Base-by-base conservation (phyloP, 495 filamentous ascomycete genomes). In the Chaetomidium leptoderma region DNA sequence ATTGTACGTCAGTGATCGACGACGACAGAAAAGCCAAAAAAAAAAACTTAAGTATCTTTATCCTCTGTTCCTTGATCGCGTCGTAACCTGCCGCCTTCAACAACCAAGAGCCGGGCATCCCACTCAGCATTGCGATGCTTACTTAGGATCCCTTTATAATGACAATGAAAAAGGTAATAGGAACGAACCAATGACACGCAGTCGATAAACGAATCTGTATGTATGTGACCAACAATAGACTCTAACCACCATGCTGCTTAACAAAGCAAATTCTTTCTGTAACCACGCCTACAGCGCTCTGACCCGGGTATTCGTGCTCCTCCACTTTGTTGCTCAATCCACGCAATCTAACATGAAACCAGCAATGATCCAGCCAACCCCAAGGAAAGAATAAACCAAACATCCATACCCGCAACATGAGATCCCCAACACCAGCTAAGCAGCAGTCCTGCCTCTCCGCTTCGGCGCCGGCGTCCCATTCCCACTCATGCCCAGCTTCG, bases 391-490 rank as follows among this genome's bases (percentile, higher is more conserved):
- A 47, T 37, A 16, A 10, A n/a, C 37, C 39, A 3, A 35, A n/a
- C 52, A 45, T 8, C 19, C 19, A 1, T 3, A 19, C 11, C 35
- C 21, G 29, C 4, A 4, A 56, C 5, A 19, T n/a, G 3, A 13
- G 16, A 19, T 55, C 30, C n/a, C n/a, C n/a, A n/a, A n/a, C n/a
- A n/a, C n/a, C n/a, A n/a, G n/a, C n/a, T n/a, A 57, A 27, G 39
- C 44, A 17, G 54, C 62, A 8, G 40, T 26, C 53, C 60, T 45
- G 13, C 60, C 66, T 43, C 59, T 61, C 14, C 68, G 57, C 53
- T 71, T 72, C 10, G 70, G 70, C 23, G 68, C 68, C 9, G 70
- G 70, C 11, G 68, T 72, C 16, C 70, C 70, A 27, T 72, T 72
- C 5, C 51, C 66, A n/a, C 64, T 62, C 70, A 72, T 69, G 11